Base-by-base conservation (phyloP, 192 early-diverging fungal species). In the Geranomyces variabilis region DNA sequence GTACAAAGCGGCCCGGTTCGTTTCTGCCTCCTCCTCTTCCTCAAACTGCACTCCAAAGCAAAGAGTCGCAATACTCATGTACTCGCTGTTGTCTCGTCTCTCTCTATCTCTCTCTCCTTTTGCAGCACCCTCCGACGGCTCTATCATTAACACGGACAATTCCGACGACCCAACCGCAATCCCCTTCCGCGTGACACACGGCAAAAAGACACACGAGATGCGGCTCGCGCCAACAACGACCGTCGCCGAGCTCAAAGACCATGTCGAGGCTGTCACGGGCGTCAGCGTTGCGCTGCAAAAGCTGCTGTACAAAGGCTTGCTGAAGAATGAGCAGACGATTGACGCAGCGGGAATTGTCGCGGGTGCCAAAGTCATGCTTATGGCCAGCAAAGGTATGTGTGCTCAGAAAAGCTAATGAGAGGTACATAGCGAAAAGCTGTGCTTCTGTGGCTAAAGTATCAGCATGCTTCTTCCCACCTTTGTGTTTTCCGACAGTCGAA, bases 301-400 rank as follows among this genome's bases (percentile, higher is more conserved):
- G 59, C 68, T 75, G 56, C 45, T 75, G 30, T 75, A 48, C 22
- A 75, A 69, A 41, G 72, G 70, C 9, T 51, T 75, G 57, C 34
- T 70, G 24, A 75, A 75, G 63, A 63, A 75, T 41, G 43, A 56
- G 31, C 58, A 75, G 48, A 75, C 74, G 1, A 17, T 75, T 30
- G 21, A 33, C 13, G 66, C 24, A 1, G 66, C 74, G 17, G 59
- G 49, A 1, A 44, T 75, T 9, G 44, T 49, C 0, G 74, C 70
- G 28, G 68, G 68, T 22, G 55, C 34, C 33, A 75, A 75, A 59
- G 63, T 75, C 12, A 57, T 75, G 33, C 53, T 75, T 14, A 75
- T 75, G 74, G 74, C 47, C 7, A 61, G 69, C 69, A 70, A 70
- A 61, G 66, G 66, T 68, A 17, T 31, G 53, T 7, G 13, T 60